Conservation (phyloP, 2,329 filamentous ascomycete species). For the Trichoderma sp. region DNA sequence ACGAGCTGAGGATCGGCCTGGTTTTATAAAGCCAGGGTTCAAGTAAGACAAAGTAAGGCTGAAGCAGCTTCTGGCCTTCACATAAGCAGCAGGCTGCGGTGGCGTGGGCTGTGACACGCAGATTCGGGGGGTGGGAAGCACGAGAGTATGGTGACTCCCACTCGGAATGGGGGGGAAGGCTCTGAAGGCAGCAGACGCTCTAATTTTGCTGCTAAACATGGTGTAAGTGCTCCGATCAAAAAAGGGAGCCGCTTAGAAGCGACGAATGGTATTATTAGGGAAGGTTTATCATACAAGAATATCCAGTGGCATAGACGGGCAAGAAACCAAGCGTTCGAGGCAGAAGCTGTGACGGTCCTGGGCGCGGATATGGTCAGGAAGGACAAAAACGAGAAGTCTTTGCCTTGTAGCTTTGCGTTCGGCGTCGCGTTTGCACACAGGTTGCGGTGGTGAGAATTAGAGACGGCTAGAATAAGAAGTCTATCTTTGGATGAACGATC, state of each 20-base stretch:
- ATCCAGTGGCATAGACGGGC: not conserved
- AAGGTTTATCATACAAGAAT: not conserved
- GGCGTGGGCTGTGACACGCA: slow-evolving; percentile 13
- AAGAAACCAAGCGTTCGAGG: not conserved
- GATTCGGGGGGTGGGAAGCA: slow-evolving; percentile 16
- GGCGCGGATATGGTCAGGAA: not conserved
- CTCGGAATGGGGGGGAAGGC: not conserved
- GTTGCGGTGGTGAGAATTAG: not conserved
- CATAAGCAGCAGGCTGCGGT: slow-evolving; percentile 18
- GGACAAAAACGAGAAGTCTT: not conserved
- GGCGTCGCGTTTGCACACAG: not conserved
- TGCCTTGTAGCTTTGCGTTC: not conserved
- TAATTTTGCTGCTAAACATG: not conserved
- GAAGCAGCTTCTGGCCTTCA: slow-evolving; percentile 14
- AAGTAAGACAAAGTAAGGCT: slow-evolving; percentile 18
- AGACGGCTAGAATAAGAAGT: slow-evolving; percentile 10
- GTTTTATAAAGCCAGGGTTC: slow-evolving; percentile 4
- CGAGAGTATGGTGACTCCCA: slow-evolving; percentile 5
- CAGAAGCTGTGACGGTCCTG: not conserved
- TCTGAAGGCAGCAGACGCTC: slow-evolving; percentile 2
- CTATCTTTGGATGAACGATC: slow-evolving; percentile 20
- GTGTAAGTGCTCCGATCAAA: not conserved
- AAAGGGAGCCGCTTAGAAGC: not conserved
- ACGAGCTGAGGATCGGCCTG: slow-evolving; percentile 9
- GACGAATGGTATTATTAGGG: not conserved